Conservation (phyloP, 805 yeast genomes). For the Starmera caribaea region DNA sequence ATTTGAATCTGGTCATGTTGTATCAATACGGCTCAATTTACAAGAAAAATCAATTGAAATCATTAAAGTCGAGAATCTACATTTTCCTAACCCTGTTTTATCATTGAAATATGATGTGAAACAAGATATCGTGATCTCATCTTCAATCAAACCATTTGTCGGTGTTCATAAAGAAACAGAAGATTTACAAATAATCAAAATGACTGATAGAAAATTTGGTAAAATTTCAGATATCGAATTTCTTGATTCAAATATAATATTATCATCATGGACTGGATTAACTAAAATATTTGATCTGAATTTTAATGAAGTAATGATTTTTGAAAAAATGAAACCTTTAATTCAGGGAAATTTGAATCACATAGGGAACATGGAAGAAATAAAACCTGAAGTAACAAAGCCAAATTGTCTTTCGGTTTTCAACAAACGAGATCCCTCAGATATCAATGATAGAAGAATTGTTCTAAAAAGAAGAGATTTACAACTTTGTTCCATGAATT, state of each 20-base stretch:
- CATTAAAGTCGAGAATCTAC: slow-evolving; percentile 17
- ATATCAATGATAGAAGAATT: slow-evolving; percentile 2
- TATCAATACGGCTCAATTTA: slow-evolving; percentile 18
- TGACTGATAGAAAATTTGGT: slow-evolving; percentile 20
- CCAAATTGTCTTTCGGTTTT: slow-evolving; percentile 19
- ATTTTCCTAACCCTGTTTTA: slow-evolving; percentile 47
- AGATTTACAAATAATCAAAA: not conserved
- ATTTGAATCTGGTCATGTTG: slow-evolving; percentile 64
- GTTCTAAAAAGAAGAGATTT: slow-evolving; percentile 14
- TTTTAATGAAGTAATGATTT: slow-evolving; percentile 4
- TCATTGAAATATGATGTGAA: slow-evolving; percentile 26
- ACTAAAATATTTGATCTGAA: slow-evolving; percentile 23
- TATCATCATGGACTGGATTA: slow-evolving; percentile 45
- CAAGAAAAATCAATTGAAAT: slow-evolving; percentile 3
- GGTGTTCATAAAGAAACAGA: slow-evolving; percentile 17
- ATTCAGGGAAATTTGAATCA: slow-evolving; percentile 18
- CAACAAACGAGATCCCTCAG: slow-evolving; percentile 1
- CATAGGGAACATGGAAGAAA: slow-evolving; percentile 22
- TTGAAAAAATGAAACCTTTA: slow-evolving; percentile 17
- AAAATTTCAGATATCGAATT: slow-evolving; percentile 24
- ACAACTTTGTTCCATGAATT: slow-evolving; percentile 9
- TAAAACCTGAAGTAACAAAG: slow-evolving; percentile 12
- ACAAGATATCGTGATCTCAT: slow-evolving; percentile 24
- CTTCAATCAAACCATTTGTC: slow-evolving; percentile 39
- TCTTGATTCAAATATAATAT: slow-evolving; percentile 17